These are phyloP conservation scores for Fusarium sp. DNA, from an alignment of 2,329 filamentous ascomycete species.

Conservation along the genomic window DNA sequence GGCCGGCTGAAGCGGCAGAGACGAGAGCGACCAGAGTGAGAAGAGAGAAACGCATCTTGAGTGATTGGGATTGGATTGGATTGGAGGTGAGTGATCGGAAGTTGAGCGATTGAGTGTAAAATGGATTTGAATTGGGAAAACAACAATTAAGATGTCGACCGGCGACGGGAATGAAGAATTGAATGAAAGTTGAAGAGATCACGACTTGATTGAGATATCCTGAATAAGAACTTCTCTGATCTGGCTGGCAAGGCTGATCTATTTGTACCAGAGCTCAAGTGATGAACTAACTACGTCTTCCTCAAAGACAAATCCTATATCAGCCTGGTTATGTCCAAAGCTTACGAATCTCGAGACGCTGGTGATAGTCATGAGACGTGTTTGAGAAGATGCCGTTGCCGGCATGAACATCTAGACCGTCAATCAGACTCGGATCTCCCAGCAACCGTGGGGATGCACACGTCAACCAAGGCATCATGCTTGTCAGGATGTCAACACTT, in stretches of 20 bases:
- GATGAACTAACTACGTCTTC: neutral
- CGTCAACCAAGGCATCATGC: neutral
- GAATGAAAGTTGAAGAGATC: slow-evolving; percentile 12
- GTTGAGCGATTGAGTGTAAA: slow-evolving; percentile 17
- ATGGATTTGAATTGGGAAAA: neutral
- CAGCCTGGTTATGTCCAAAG: slow-evolving; percentile 2
- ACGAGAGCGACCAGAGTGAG: slow-evolving; percentile 62
- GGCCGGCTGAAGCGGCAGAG: slow-evolving; percentile 60
- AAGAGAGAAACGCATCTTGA: slow-evolving; percentile 68
- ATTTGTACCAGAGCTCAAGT: slow-evolving; percentile 29
- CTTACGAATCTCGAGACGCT: slow-evolving; percentile 25
- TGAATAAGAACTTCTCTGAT: slow-evolving; percentile 9
- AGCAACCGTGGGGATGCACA: neutral
- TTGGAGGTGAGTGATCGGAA: slow-evolving; percentile 12
- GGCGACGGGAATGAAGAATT: slow-evolving; percentile 59
- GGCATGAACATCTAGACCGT: neutral
- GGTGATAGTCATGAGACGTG: slow-evolving; percentile 30
- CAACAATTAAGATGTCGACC: slow-evolving; percentile 60
- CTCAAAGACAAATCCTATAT: neutral
- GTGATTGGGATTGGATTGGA: slow-evolving; percentile 17
- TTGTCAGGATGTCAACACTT: neutral
- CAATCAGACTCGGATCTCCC: neutral
- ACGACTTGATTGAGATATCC: slow-evolving; percentile 18
- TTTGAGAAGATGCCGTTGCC: slow-evolving; percentile 12
- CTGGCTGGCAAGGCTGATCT: slow-evolving; percentile 4